phyloP scores from a whole-genome alignment of 306 rosid species.

The Lathyrus aphaca region DNA sequence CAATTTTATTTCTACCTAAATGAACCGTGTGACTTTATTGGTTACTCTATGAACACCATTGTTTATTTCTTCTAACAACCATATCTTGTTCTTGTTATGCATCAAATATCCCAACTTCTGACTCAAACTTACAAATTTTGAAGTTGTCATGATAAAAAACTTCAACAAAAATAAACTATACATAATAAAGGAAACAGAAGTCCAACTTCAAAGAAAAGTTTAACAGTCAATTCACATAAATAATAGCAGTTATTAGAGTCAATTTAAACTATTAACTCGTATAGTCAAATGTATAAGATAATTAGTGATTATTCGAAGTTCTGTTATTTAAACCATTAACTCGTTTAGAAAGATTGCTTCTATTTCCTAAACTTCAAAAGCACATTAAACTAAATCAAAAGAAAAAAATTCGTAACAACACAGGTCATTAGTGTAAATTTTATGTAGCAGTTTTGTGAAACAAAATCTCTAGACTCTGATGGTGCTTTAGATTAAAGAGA shows the following conservation, averaged over 20 bases:
- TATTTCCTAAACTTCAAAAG: neutral
- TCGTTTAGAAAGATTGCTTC: neutral
- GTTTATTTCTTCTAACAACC: no score
- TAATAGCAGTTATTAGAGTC: no score
- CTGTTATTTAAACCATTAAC: no score
- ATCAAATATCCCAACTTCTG: neutral
- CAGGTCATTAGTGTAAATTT: neutral
- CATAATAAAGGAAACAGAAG: neutral
- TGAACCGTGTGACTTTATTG: no score
- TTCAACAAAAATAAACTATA: neutral
- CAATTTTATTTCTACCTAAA: no score
- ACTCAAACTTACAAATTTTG: neutral
- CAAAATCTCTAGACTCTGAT: neutral
- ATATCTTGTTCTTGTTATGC: no score
- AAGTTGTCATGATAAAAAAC: neutral
- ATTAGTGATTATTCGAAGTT: neutral
- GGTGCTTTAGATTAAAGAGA: no score
- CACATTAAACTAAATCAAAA: neutral
- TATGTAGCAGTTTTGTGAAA: neutral
- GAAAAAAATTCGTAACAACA: neutral
- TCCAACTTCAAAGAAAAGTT: neutral
- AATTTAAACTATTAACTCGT: no score
- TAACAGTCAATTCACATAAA: constrained; percentile 5
- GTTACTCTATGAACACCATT: no score
- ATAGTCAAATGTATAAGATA: constrained; percentile 1